Evolutionary conservation across 164 flowering plant species (phyloP), one percentile per base, ranked within the genome.

Genomic region (Litsea cubeba): DNA sequence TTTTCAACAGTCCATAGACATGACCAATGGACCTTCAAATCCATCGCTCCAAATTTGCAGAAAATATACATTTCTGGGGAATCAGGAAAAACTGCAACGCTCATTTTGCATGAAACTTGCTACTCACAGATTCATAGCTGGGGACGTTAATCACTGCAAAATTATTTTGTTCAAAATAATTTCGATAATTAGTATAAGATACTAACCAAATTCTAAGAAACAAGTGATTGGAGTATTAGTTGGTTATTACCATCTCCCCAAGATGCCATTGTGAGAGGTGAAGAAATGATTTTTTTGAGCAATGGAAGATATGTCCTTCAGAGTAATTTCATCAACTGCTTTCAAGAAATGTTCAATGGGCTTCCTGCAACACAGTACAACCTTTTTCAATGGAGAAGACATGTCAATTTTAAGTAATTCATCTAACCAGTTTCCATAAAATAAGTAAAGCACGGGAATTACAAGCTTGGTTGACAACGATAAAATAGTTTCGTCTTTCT

Each of bases 191-290:
- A 20, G 25, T 49, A 63, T 1, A 14, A 64, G n/a, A 49, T 35
- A 20, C 12, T 1, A 72, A 64, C 40, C 7, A 24, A 68, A 46
- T 28, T 54, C 17, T 54, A 5, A 14, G 28, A 63, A 63, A 63
- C 15, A 23, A 50, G 50, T 57, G 25, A 32, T 17, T 32, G 50
- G 7, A 22, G 2, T 23, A 20, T 23, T 8, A 12, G 12, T 25
- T 30, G 17, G 5, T 5, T 10, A 58, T 73, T 90, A 93, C 99
- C 95, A 75, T 93, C 90, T 80, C 99, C 99, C 76, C 87, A 84
- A 23, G 96, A 87, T 65, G 96, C 98, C 96, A 93, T 89, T 30
- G 99, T 90, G 49, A 92, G 91, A 12, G 92, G 96, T 5, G 94
- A 88, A 30, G 90, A 83, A 14, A 91, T 2, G 68, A 95, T 85